phyloP scores from a whole-genome alignment of 2,329 filamentous ascomycete genomes.

The Remersonia thermophila region DNA sequence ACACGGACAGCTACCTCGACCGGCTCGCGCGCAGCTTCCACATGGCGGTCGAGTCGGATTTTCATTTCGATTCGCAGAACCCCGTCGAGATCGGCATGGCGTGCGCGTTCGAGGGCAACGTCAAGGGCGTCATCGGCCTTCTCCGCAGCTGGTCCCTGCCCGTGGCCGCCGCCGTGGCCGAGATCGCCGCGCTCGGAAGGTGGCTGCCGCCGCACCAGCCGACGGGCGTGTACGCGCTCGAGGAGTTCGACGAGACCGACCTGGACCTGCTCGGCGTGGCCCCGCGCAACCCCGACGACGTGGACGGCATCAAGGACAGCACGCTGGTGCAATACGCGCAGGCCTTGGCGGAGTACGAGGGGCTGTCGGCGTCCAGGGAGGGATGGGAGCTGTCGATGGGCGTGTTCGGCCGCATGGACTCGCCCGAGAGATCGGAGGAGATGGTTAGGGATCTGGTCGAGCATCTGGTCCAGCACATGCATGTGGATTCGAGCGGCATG shows the following conservation, averaged over 20 bases:
- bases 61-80: constrained; percentile 65
- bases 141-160: constrained; percentile 71
- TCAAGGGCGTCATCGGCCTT: constrained; percentile 62
- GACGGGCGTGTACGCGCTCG: constrained; percentile 42
- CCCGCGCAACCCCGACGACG: constrained; percentile 43
- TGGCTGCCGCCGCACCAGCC: constrained; percentile 59
- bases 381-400: constrained; percentile 88
- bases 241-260: constrained; percentile 69
- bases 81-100: constrained; percentile 71
- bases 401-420: constrained; percentile 69
- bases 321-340: constrained; percentile 67
- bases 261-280: constrained; percentile 67
- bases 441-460: constrained; percentile 61
- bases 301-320: constrained; percentile 63
- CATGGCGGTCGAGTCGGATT: constrained; percentile 54
- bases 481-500: constrained; percentile 54
- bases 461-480: constrained; percentile 47
- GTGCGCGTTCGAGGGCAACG: constrained; percentile 70
- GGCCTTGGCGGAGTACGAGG: constrained; percentile 45
- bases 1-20: constrained; percentile 58
- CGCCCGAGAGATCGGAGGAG: constrained; percentile 55
- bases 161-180: constrained; percentile 64
- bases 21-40: constrained; percentile 62
- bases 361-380: constrained; percentile 40
- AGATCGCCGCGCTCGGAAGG: constrained; percentile 69